Base-by-base conservation (phyloP, 2,329 filamentous ascomycete species). In the Colletotrichum higginsianum region DNA sequence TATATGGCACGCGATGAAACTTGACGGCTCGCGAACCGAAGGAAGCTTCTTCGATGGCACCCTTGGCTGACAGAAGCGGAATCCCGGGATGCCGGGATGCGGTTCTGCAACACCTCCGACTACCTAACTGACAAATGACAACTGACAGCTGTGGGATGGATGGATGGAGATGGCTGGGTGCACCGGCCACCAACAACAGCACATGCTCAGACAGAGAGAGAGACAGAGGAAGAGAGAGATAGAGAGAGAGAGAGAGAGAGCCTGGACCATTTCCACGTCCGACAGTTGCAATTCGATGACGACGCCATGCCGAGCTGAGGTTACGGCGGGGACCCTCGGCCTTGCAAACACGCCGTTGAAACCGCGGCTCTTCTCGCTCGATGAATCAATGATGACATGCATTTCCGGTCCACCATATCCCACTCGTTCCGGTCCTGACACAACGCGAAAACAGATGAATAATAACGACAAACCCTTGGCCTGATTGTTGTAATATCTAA, bases 281-380 rank as follows among this genome's bases (percentile, higher is more conserved):
- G 23, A 16, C 18, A 26, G 26, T 35, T 63, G 13, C 53, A 30
- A 23, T 58, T 69, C 66, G 66, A 69, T 69, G 66, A 69, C 66
- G 66, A 69, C 52, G 56, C 61, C 53, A 66, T 53, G 61, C 30
- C 30, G 30, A 35, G 30, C 30, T 35, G 66, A 38, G 52, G 60
- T 7, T 23, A 15, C 26, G 40, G 57, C 65, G 65, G 65, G 30
- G 40, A 46, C 50, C 66, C 30, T 52, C 52, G 66, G 52, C 35
- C 42, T 53, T 46, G 52, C 44, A 62, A 64, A 40, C 35, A 35
- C 47, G 30, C 61, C 52, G 66, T 52, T 44, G 42, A 23, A 52
- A n/a, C 18, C 15, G 23, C 46, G 46, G 18, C 49, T 23, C 21
- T 35, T 35, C 61, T 21, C 57, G 57, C 18, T 26, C 23, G 6